Conservation (phyloP, 495 filamentous ascomycete genomes). For the Annulohypoxylon maeteangense region DNA sequence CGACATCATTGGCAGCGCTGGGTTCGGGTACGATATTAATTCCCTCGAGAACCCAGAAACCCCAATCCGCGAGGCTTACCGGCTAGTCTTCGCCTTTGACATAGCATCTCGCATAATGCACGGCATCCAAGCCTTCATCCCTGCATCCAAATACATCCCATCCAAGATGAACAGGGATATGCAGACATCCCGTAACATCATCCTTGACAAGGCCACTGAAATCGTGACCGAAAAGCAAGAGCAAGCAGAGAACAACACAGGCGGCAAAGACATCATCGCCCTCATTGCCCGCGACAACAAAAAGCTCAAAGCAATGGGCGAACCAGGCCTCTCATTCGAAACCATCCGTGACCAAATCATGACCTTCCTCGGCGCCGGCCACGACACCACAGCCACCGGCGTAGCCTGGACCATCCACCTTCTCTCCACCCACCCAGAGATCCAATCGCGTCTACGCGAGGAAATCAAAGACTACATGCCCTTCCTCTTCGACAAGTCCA, state of each 20-base stretch:
- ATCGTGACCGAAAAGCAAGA: slow-evolving; percentile 51
- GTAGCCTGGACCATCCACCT: slow-evolving; percentile 51
- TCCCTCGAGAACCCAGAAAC: slow-evolving; percentile 55
- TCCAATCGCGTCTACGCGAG: slow-evolving; percentile 49
- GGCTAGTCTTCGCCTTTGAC: slow-evolving; percentile 58
- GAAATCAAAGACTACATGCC: slow-evolving; percentile 54
- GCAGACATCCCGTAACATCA: slow-evolving; percentile 52
- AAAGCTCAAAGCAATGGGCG: slow-evolving; percentile 50
- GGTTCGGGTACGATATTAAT: slow-evolving; percentile 60
- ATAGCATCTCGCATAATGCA: slow-evolving; percentile 52
- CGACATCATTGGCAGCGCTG: slow-evolving; percentile 64
- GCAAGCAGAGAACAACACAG: slow-evolving; percentile 58
- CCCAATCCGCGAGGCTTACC: slow-evolving; percentile 58
- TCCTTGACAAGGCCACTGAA: slow-evolving; percentile 50
- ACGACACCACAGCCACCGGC: slow-evolving; percentile 55
- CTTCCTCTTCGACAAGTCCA: slow-evolving; percentile 49
- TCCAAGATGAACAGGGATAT: slow-evolving; percentile 60
- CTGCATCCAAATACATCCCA: slow-evolving; percentile 54
- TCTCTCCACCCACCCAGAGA: slow-evolving; percentile 48
- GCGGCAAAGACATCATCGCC: slow-evolving; percentile 56
- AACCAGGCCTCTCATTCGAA: slow-evolving; percentile 52
- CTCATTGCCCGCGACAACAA: slow-evolving; percentile 57
- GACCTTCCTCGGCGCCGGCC: slow-evolving; percentile 54
- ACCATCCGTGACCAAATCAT: slow-evolving; percentile 63
- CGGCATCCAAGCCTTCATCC: slow-evolving; percentile 58